Evolutionary conservation across 1,284 basidiomycete genomes (phyloP).

Genomic region (Ceratobasidium sp.): DNA sequence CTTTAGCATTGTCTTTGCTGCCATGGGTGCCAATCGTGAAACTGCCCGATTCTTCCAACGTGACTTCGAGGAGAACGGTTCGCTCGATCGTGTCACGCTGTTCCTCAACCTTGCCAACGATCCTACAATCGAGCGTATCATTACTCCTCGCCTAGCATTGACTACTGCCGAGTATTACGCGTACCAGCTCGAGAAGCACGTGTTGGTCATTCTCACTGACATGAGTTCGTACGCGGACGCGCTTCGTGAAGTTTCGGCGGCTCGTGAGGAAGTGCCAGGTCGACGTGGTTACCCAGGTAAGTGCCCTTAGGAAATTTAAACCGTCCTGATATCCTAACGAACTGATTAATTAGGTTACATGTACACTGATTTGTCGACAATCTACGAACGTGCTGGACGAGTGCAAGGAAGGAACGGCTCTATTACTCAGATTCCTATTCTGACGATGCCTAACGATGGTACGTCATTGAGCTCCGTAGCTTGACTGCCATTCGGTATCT

Average conservation of each 20-base stretch:
- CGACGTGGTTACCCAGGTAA: slow-evolving; percentile 96
- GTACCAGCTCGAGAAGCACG: slow-evolving; percentile 99
- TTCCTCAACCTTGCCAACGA: slow-evolving; percentile 99
- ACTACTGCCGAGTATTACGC: slow-evolving; percentile 99
- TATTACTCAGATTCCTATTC: slow-evolving; percentile 99
- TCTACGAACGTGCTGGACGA: slow-evolving; percentile 99
- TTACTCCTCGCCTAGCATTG: slow-evolving; percentile 96
- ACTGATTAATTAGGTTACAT: slow-evolving; percentile 69
- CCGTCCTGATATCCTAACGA: background rate
- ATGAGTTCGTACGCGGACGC: slow-evolving; percentile 99
- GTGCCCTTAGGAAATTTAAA: slow-evolving; percentile 32
- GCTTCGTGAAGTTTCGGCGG: slow-evolving; percentile 96
- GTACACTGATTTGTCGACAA: slow-evolving; percentile 98
- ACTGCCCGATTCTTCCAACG: slow-evolving; percentile 99
- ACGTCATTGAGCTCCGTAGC: slow-evolving; percentile 49
- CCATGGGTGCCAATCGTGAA: slow-evolving; percentile 99
- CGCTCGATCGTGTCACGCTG: slow-evolving; percentile 95
- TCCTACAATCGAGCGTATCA: slow-evolving; percentile 99
- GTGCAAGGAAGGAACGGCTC: slow-evolving; percentile 98
- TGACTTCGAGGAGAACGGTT: slow-evolving; percentile 99
- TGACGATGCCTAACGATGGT: slow-evolving; percentile 99
- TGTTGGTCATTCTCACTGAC: slow-evolving; percentile 97
- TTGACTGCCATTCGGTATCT: background rate
- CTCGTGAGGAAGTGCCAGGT: slow-evolving; percentile 98
- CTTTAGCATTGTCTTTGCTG: slow-evolving; percentile 99